Base-by-base conservation (phyloP, 345 rosid genomes). In the Hypericum androsaemum region DNA sequence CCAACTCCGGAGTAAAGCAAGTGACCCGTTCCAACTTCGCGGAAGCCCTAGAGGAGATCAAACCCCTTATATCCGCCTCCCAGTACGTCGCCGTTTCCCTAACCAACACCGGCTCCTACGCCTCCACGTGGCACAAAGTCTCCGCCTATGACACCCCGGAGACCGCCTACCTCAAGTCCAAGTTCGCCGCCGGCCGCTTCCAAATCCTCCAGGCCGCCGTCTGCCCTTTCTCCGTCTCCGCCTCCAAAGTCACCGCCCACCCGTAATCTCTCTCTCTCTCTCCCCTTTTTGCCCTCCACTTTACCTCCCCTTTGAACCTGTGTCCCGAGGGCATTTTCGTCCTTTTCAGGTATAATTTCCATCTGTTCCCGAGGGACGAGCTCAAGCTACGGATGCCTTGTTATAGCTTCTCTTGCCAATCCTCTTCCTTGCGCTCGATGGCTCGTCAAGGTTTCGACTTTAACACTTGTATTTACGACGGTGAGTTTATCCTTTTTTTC, bases 321-420 rank as follows among this genome's bases (percentile, higher is more conserved):
- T 52, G 56, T 37, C 4, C 6, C 37, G 10, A 52, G 15, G 5
- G 3, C 3, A 0, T 5, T 51, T 57, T 41, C 11, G 53, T 7
- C 12, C 22, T 12, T 13, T 57, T 67, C 84, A 89, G 97, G 38
- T 87, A 82, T 54, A 90, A 87, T 57, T 90, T 90, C 15, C 82
- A 84, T 61, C 72, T 90, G 78, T 90, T 80, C 65, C 98, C 96
- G 11, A 69, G 96, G 56, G 88, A 87, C 75, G 96, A 87, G 47
- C 54, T 74, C 37, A 84, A 70, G 59, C 58, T 69, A 6, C 92
- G 95, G 58, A 77, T 82, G 84, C 96, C 96, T 22, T 77, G 82
- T 67, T 90, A 82, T 64, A 82, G 80, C 68, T 87, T 90, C 68
- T 70, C 82, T 8, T 90, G 98, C 54, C 96, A 90, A 62, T 59